Base-by-base conservation (phyloP, 176 grass and related monocot species). In the Oryza officinalis region DNA sequence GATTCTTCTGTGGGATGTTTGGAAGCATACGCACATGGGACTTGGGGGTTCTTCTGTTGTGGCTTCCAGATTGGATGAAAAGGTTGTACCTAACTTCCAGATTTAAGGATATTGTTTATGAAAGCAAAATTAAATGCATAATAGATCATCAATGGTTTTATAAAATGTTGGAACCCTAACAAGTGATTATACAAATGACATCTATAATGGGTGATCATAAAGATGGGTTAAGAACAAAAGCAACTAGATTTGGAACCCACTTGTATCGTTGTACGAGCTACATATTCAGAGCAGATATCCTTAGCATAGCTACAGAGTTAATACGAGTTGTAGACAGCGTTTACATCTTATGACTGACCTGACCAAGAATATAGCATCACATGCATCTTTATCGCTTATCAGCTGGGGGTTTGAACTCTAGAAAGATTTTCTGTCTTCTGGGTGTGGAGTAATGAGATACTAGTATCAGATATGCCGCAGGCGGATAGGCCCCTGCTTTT, bases 131-230 rank as follows among this genome's bases (percentile, higher is more conserved):
- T 25, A 72, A 45, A 25, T 27, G 13, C 15, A 46, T 45, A 1
- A 43, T 72, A 26, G 12, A 47, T 72, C 40, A 72, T 72, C 41
- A 72, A 72, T 46, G 13, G 23, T 72, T 72, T 28, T 47, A 46
- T 46, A 14, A 47, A 72, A 72, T 15, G n/a, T 27, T 27, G 70
- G 22, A 72, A 72, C 9, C 25, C n/a, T 27, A 41, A 72, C 23
- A 45, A 0, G 22, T 40, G 69, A 13, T 44, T 71, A 25, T 71
- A 72, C 23, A 72, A 27, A 46, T 2, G 50, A 25, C 35, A 71
- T 44, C 4, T 61, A 10, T 23, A 61, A 25, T 25, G 9, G 22
- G 9, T 61, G 57, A 61, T 61, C 22, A 60, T 1, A 61, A 77
- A 38, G 8, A 25, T 41, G 31, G 60, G n/a, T 20, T 45, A 65